phyloP scores from a whole-genome alignment of 2,329 filamentous ascomycete species.

The Remersonia thermophila region DNA sequence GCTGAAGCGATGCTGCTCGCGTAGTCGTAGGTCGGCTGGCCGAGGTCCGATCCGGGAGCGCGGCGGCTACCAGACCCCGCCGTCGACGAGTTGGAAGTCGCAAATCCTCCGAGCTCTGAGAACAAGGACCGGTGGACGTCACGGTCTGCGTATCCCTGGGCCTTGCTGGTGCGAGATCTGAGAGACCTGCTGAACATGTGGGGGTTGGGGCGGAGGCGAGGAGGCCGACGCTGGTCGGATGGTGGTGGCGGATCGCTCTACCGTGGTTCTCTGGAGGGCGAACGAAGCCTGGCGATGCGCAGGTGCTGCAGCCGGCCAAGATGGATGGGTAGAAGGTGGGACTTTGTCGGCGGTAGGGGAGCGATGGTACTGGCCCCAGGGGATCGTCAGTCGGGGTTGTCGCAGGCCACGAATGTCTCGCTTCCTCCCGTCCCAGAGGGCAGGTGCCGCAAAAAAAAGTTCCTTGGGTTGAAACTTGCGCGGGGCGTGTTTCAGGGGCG shows the following conservation, averaged over 20 bases:
- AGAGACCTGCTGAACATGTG: slow-evolving; percentile 37
- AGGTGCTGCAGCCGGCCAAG: too few relatives aligned
- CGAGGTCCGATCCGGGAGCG: slow-evolving; percentile 19
- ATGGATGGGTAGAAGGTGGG: slow-evolving; percentile 3
- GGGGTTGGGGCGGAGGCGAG: slow-evolving; percentile 9
- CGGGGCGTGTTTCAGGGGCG: slow-evolving; percentile 22
- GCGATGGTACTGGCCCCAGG: too few relatives aligned
- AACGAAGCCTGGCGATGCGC: too few relatives aligned
- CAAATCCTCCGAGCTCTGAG: slow-evolving; percentile 25
- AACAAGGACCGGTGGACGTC: slow-evolving; percentile 26
- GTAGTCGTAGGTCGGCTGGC: slow-evolving; percentile 17
- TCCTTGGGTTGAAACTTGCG: too few relatives aligned
- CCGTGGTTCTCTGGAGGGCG: too few relatives aligned
- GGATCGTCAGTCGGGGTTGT: too few relatives aligned
- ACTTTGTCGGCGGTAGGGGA: slow-evolving; percentile 5
- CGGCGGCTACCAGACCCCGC: slow-evolving; percentile 16
- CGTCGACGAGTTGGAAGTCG: slow-evolving; percentile 16
- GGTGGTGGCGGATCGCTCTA: neutral
- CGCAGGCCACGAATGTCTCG: too few relatives aligned
- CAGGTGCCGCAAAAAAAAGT: too few relatives aligned
- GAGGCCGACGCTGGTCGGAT: slow-evolving; percentile 5
- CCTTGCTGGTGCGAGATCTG: slow-evolving; percentile 29
- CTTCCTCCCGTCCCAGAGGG: slow-evolving; percentile 10
- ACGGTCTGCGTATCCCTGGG: slow-evolving; percentile 25
- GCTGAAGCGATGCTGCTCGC: slow-evolving; percentile 15